phyloP scores from a whole-genome alignment of 495 filamentous ascomycete species.

The Barbatosphaeria neglecta region DNA sequence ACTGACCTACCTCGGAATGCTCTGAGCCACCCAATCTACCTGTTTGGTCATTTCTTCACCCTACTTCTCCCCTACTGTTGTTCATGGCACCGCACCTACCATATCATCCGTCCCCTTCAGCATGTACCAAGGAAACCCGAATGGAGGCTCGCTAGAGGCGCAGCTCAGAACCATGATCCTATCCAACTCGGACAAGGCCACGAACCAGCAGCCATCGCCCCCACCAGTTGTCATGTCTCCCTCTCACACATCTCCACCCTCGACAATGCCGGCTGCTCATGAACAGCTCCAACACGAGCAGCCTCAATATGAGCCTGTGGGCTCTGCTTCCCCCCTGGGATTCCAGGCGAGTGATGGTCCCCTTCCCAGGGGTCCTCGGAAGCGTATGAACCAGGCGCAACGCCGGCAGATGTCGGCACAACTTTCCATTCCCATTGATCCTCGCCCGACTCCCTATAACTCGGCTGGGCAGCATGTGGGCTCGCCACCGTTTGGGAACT shows the following conservation, averaged over 20 bases:
- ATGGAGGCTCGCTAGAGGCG: slow-evolving; percentile 27
- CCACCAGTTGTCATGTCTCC: not conserved
- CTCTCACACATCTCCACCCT: not conserved
- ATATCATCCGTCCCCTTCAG: not conserved
- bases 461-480: slow-evolving; percentile 8
- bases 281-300: not conserved
- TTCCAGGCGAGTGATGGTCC: not conserved
- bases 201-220: slow-evolving; percentile 1
- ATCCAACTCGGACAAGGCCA: slow-evolving; percentile 10
- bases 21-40: no score
- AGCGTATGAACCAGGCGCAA: slow-evolving; percentile 43
- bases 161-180: slow-evolving; percentile 32
- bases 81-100: no score
- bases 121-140: not conserved
- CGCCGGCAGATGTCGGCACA: slow-evolving; percentile 43
- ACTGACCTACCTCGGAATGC: no score
- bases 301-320: not conserved
- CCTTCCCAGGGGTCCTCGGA: slow-evolving; percentile 16
- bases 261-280: not conserved
- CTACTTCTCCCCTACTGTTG: no score
- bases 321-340: not conserved
- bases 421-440: slow-evolving; percentile 37
- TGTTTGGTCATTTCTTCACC: no score
- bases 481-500: slow-evolving; percentile 11
- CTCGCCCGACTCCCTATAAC: slow-evolving; percentile 15